phyloP scores from a whole-genome alignment of 2,329 filamentous ascomycete genomes.

The Ambrosiella cleistominuta region DNA sequence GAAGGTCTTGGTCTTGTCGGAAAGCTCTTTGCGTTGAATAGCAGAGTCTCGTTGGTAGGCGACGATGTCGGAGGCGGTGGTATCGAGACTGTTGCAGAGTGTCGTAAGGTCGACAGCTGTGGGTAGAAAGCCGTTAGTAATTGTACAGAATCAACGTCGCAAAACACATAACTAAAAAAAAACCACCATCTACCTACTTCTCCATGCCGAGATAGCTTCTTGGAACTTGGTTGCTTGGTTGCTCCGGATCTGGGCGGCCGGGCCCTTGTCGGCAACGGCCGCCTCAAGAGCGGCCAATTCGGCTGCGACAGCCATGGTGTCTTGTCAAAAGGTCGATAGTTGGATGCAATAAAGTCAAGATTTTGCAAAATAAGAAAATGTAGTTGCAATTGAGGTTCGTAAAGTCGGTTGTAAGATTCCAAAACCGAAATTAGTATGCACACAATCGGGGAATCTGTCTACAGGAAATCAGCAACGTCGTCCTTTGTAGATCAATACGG shows the following conservation, averaged over 20 bases:
- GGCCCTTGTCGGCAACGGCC: slow-evolving; percentile 17
- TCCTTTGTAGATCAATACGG: too few species aligned
- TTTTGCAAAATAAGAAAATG: background rate
- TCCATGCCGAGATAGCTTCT: slow-evolving; percentile 86
- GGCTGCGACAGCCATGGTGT: slow-evolving; percentile 16
- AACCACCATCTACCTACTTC: slow-evolving; percentile 41
- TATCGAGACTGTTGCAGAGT: slow-evolving; percentile 72
- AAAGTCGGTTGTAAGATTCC: too few species aligned
- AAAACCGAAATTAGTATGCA: too few species aligned
- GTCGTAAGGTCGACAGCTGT: slow-evolving; percentile 72
- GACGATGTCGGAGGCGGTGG: slow-evolving; percentile 87
- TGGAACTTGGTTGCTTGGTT: slow-evolving; percentile 59
- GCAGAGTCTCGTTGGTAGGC: slow-evolving; percentile 88
- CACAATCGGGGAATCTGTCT: too few species aligned
- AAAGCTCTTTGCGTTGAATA: slow-evolving; percentile 86
- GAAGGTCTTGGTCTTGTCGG: slow-evolving; percentile 98
- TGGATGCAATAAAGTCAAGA: too few species aligned
- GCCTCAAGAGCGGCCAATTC: slow-evolving; percentile 17
- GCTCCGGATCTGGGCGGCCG: slow-evolving; percentile 39
- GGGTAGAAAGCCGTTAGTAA: slow-evolving; percentile 9
- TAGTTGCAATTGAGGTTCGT: background rate
- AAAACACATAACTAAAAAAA: background rate
- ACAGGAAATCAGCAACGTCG: too few species aligned
- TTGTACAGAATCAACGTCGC: background rate
- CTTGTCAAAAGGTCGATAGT: background rate